A percentile compares a stretch with the other conserved stretches of the same genome.
Evolutionary conservation across 805 yeast species (phyloP).

Genomic region (Saitoella complicata): DNA sequence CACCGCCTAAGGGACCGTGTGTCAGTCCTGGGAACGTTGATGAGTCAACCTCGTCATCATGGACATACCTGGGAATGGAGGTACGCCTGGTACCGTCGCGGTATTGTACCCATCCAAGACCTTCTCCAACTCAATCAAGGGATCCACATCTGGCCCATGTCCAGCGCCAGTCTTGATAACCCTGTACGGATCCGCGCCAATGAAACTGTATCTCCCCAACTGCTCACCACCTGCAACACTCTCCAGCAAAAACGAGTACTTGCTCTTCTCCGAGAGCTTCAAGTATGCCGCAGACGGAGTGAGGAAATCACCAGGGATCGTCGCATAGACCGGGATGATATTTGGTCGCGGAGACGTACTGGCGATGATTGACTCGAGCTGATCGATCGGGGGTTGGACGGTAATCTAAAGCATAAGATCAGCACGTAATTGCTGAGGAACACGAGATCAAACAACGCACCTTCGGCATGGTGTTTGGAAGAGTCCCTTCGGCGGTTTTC

Average conservation of each 20-base stretch:
- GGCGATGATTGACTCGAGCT: not conserved
- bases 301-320: slow-evolving; percentile 56
- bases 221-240: slow-evolving; percentile 80
- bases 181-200: slow-evolving; percentile 75
- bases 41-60: too few relatives aligned
- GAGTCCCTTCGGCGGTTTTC: too few relatives aligned
- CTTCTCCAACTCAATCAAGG: slow-evolving; percentile 53
- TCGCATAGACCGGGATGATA: slow-evolving; percentile 66
- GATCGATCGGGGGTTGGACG: slow-evolving; percentile 1
- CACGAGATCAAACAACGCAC: too few relatives aligned
- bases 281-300: slow-evolving; percentile 86
- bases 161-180: slow-evolving; percentile 69
- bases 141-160: slow-evolving; percentile 54
- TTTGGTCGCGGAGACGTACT: slow-evolving; percentile 23
- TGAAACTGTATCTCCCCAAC: slow-evolving; percentile 77
- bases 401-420: not conserved
- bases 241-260: slow-evolving; percentile 70
- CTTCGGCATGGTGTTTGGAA: too few relatives aligned
- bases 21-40: too few relatives aligned
- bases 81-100: slow-evolving; percentile 68
- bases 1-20: slow-evolving; percentile 61
- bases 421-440: not conserved
- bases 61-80: slow-evolving; percentile 29
- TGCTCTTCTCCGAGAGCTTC: slow-evolving; percentile 37
- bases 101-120: slow-evolving; percentile 53